Percentiles rank a stretch among this genome's conserved stretches.
Conservation (phyloP, 2,329 filamentous ascomycete genomes). For the Ploettnerulaceae sp. region DNA sequence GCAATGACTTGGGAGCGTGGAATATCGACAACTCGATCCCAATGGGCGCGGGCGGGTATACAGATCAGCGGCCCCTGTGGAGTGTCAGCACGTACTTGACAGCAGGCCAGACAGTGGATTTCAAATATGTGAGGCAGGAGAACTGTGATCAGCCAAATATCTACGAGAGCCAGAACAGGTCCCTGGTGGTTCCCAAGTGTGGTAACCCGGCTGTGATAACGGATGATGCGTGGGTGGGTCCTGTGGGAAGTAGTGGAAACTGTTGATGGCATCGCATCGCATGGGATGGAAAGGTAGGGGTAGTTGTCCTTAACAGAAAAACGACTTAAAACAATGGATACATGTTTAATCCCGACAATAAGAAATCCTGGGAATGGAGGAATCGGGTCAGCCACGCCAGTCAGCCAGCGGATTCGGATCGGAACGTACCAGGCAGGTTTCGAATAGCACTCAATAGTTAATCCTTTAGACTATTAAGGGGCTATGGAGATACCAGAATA, state of each 20-base stretch:
- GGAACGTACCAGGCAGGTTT: too few relatives aligned
- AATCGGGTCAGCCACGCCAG: too few relatives aligned
- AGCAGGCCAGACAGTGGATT: slow-evolving; percentile 40
- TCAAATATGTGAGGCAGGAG: slow-evolving; percentile 43
- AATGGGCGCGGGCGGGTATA: slow-evolving; percentile 41
- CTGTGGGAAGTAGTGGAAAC: slow-evolving; percentile 28
- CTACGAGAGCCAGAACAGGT: slow-evolving; percentile 42
- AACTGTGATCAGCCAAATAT: slow-evolving; percentile 40
- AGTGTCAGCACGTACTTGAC: slow-evolving; percentile 37
- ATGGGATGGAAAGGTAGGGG: too few relatives aligned
- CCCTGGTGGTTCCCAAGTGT: slow-evolving; percentile 38
- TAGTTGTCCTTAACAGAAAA: too few relatives aligned
- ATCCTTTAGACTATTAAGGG: too few relatives aligned
- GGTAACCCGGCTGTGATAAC: slow-evolving; percentile 29
- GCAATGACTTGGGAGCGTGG: slow-evolving; percentile 42
- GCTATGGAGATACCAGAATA: too few relatives aligned
- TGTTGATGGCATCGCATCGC: too few relatives aligned
- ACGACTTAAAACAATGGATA: too few relatives aligned
- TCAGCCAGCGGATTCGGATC: too few relatives aligned
- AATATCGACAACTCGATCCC: slow-evolving; percentile 32
- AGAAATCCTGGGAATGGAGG: too few relatives aligned
- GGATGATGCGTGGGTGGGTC: slow-evolving; percentile 39
- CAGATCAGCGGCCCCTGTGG: slow-evolving; percentile 42
- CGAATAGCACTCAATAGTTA: too few relatives aligned
- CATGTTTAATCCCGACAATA: too few relatives aligned